Evolutionary conservation across 164 flowering plant species (phyloP), one percentile per base, ranked within the genome.

Genomic region (Annona squamosa): DNA sequence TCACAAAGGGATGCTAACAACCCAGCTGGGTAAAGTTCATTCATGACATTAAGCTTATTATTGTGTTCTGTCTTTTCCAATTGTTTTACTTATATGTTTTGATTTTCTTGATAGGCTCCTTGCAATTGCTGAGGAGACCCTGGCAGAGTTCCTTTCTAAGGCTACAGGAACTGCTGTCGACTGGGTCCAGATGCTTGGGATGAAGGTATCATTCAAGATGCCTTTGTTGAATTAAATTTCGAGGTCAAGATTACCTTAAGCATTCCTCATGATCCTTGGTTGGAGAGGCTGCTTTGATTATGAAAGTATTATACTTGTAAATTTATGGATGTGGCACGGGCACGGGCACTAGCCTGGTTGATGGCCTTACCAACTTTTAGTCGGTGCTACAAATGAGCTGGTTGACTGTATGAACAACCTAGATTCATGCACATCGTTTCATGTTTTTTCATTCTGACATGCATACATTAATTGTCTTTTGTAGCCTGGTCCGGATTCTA

Each of bases 401-500:
- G 59, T 16, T 16, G 13, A 52, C 59, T 52, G 17, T 6, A 52
- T 52, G 59, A 52, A 52, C 10, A 52, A 52, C 59, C 59, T 52
- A 16, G 59, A 52, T 52, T 52, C 13, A 16, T 52, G 10, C 59
- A 52, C 10, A 2, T 52, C 1, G 9, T 52, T 52, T 0, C 52
- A 4, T 6, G 59, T 52, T 9, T 52, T 52, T 52, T 17, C 46
- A 65, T 2, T 5, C 41, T 41, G 26, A 67, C 63, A 16, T 71
- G 48, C 42, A 3, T 4, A 59, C 46, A 52, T 52, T 16, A 52
- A 9, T 52, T 5, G 46, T 46, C 45, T 46, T 17, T 42, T 81
- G 74, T 75, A 91, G 97, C 97, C 95, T 90, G 97, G 97, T 92
- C 97, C 97, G 93, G 97, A 92, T 90, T 92, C 97, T 80, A 88